Conservation (phyloP, 179 eudicot genomes). For the Kewa caespitosa region DNA sequence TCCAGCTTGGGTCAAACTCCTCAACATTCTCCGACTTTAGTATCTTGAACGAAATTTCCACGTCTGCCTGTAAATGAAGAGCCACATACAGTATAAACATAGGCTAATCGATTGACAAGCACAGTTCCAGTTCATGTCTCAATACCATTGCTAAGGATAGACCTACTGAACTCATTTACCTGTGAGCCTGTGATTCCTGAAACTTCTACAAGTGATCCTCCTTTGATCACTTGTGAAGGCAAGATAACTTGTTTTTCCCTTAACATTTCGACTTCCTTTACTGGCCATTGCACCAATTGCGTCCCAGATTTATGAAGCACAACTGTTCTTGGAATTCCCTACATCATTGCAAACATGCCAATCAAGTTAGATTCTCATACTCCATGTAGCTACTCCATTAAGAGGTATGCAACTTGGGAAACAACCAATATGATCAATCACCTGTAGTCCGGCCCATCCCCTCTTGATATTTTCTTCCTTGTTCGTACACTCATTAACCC, state of each 20-base stretch:
- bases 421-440: not conserved
- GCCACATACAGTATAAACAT: not conserved
- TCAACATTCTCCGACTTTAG: constrained; percentile 40
- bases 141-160: not conserved
- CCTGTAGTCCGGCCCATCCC: constrained; percentile 50
- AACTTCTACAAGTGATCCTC: constrained; percentile 38
- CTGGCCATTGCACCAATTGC: constrained; percentile 65
- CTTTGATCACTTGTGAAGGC: constrained; percentile 22
- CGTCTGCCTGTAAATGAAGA: constrained; percentile 40
- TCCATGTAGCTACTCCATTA: not conserved
- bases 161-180: constrained; percentile 21
- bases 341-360: not conserved
- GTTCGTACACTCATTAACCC: constrained; percentile 32
- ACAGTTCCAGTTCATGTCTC: not conserved
- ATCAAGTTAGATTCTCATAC: too few relatives aligned
- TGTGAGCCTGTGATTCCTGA: constrained; percentile 48
- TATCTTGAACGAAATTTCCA: constrained; percentile 38
- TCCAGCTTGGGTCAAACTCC: constrained; percentile 36
- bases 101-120: not conserved
- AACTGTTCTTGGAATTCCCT: constrained; percentile 52
- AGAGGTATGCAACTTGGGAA: not conserved
- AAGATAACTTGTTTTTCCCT: constrained; percentile 30
- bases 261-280: constrained; percentile 42
- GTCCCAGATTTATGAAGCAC: constrained; percentile 47
- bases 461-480: constrained; percentile 28